Evolutionary conservation across 2,329 filamentous ascomycete genomes (phyloP).

Genomic region (Endoconidiophora laricicola): DNA sequence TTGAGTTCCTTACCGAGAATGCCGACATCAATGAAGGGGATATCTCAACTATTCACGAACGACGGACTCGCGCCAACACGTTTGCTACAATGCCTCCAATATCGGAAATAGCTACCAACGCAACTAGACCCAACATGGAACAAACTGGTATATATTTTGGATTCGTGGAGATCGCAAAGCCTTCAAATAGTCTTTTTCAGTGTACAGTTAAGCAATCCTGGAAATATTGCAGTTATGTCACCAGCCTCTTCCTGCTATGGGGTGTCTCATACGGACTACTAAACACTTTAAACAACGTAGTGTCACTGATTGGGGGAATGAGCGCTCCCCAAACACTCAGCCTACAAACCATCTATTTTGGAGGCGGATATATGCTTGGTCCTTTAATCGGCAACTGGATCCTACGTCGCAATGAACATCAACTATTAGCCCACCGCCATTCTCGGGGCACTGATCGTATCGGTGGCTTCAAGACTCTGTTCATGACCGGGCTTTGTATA

Average conservation of each 20-base stretch:
- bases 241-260: slow-evolving; percentile 75
- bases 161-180: slow-evolving; percentile 50
- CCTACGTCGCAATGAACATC: slow-evolving; percentile 49
- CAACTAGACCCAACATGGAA: slow-evolving; percentile 21
- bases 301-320: slow-evolving; percentile 46
- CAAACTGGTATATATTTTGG: slow-evolving; percentile 49
- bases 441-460: slow-evolving; percentile 26
- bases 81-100: slow-evolving; percentile 12
- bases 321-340: slow-evolving; percentile 45
- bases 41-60: slow-evolving; percentile 1
- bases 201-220: slow-evolving; percentile 47
- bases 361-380: slow-evolving; percentile 51
- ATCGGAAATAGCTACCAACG: slow-evolving; percentile 20
- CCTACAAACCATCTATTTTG: slow-evolving; percentile 55
- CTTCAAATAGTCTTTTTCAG: slow-evolving; percentile 53
- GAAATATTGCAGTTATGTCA: slow-evolving; percentile 58
- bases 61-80: slow-evolving; percentile 11
- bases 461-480: slow-evolving; percentile 62
- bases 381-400: slow-evolving; percentile 55
- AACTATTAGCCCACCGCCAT: slow-evolving; percentile 25
- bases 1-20: slow-evolving; percentile 10
- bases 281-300: slow-evolving; percentile 60
- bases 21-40: slow-evolving; percentile 4
- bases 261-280: slow-evolving; percentile 79
- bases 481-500: slow-evolving; percentile 59